A percentile compares a stretch with the other conserved stretches of the same genome.
Conservation (phyloP, 2,329 filamentous ascomycete genomes). For the Colletotrichum cuscutae region DNA sequence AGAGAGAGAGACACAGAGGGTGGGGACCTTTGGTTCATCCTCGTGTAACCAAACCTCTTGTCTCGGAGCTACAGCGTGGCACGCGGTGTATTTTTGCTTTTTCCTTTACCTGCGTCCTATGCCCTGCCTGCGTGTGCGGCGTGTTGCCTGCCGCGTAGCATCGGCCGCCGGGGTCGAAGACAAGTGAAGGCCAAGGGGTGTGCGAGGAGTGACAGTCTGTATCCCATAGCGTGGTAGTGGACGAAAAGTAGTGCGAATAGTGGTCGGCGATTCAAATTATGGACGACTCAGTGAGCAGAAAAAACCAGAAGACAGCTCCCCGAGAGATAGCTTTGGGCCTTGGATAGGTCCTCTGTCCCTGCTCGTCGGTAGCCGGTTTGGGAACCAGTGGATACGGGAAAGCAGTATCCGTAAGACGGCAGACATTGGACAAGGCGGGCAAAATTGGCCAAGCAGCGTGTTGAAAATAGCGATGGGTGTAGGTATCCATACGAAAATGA, state of each 20-base stretch:
- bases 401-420: neutral
- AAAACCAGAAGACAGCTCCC: neutral
- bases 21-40: neutral
- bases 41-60: constrained; percentile 21
- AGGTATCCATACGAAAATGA: neutral
- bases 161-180: neutral
- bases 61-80: constrained; percentile 24
- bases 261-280: neutral
- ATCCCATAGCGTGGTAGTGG: neutral
- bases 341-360: neutral
- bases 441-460: neutral
- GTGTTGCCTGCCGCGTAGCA: constrained; percentile 8
- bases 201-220: neutral
- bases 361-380: neutral
- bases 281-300: neutral
- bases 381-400: neutral
- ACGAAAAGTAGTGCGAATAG: too few species aligned
- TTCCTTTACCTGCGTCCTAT: neutral
- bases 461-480: neutral
- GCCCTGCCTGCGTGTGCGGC: neutral
- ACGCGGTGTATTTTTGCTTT: constrained; percentile 18
- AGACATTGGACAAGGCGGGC: neutral
- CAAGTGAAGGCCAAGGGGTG: neutral
- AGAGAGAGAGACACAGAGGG: neutral
- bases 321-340: neutral